A percentile compares a stretch with the other conserved stretches of the same genome.
These are phyloP conservation scores for Lactarius deliciosus DNA, from an alignment of 768 basidiomycete species.

Conservation along the genomic window DNA sequence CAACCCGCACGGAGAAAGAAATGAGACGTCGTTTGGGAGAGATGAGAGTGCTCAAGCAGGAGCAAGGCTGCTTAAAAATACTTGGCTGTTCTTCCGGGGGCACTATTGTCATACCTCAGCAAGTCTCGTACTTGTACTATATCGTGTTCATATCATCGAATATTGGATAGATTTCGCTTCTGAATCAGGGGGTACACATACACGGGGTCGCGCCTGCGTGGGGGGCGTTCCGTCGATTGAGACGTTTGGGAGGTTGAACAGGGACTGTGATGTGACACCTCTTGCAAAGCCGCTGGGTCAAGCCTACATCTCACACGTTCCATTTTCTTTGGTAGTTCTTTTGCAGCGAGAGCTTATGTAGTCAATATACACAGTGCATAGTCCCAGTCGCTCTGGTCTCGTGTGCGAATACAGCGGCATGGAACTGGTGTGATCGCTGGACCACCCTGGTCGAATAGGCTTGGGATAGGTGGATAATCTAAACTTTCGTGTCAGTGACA, in stretches of 20 bases:
- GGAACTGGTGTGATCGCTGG: constrained; percentile 52
- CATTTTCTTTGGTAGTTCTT: constrained; percentile 2
- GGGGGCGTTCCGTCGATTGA: constrained; percentile 13
- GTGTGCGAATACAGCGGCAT: constrained; percentile 49
- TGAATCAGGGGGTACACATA: not conserved
- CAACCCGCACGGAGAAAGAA: constrained; percentile 87
- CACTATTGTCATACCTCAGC: not conserved
- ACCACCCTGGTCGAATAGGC: constrained; percentile 14
- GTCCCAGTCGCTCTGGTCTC: constrained; percentile 50
- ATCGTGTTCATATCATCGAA: constrained; percentile 5
- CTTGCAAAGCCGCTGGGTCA: too few species aligned
- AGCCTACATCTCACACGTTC: constrained; percentile 17
- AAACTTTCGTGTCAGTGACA: not conserved
- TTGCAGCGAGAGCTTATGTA: constrained; percentile 14
- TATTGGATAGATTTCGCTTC: not conserved
- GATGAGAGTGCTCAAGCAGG: constrained; percentile 73
- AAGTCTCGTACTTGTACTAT: not conserved
- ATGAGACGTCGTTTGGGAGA: constrained; percentile 80
- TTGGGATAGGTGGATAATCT: constrained; percentile 16
- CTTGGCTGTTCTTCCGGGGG: not conserved
- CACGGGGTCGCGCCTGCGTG: not conserved
- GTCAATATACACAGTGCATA: constrained; percentile 51
- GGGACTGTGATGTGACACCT: not conserved
- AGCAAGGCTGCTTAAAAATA: constrained; percentile 46
- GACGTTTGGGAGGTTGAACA: constrained; percentile 18